Conservation (phyloP, 768 basidiomycete species). For the Mycena olivaceomarginata region DNA sequence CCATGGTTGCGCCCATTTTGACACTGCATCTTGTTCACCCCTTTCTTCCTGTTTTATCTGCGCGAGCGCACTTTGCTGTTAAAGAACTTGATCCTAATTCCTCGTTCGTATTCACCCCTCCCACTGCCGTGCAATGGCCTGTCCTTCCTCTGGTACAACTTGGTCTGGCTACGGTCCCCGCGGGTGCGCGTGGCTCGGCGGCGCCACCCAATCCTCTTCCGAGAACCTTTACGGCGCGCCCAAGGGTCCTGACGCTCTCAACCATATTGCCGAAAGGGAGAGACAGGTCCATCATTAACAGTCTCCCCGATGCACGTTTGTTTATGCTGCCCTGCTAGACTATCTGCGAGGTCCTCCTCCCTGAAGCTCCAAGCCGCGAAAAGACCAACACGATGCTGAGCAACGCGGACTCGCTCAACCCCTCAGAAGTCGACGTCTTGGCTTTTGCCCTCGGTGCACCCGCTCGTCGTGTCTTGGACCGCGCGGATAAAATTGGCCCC, state of each 20-base stretch:
- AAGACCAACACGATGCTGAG: slow-evolving; percentile 9
- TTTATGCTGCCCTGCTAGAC: slow-evolving; percentile 7
- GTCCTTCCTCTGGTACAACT: slow-evolving; percentile 7
- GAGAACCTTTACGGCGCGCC: slow-evolving; percentile 4
- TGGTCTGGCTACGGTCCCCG: slow-evolving; percentile 8
- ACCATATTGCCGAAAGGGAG: background rate
- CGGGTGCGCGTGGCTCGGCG: slow-evolving; percentile 6
- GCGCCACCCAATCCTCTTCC: slow-evolving; percentile 6
- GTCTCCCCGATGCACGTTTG: background rate
- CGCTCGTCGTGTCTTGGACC: background rate
- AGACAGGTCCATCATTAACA: slow-evolving; percentile 3
- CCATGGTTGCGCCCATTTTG: background rate
- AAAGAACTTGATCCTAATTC: background rate
- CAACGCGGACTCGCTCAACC: background rate
- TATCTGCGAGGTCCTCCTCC: slow-evolving; percentile 8
- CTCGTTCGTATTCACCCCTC: background rate
- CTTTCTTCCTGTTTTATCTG: background rate
- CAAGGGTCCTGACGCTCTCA: slow-evolving; percentile 3
- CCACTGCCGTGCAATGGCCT: slow-evolving; percentile 5
- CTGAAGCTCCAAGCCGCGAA: slow-evolving; percentile 5
- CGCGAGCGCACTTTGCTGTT: background rate
- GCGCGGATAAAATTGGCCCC: slow-evolving; percentile 5
- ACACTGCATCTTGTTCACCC: background rate
- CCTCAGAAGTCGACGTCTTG: too few species aligned
- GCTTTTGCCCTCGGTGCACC: background rate